Percentiles rank a stretch among this genome's conserved stretches.
These are phyloP conservation scores for Phytophthora boehmeriae DNA, from an alignment of 352 stramenopile species.

Conservation along the genomic window DNA sequence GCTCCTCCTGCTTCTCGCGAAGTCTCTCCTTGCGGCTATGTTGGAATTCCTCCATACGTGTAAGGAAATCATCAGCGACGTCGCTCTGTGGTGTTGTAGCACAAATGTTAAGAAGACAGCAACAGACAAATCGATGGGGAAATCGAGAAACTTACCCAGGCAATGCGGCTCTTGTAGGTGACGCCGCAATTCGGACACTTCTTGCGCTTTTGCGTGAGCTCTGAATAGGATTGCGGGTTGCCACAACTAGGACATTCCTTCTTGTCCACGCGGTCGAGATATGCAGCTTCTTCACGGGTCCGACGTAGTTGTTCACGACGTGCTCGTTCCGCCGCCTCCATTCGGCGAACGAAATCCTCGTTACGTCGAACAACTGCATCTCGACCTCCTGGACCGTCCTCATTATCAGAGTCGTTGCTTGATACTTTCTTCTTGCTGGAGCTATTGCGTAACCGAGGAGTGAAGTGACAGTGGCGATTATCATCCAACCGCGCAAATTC, in stretches of 20 bases:
- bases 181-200: slow-evolving; percentile 81
- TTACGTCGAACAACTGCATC: slow-evolving; percentile 24
- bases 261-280: slow-evolving; percentile 69
- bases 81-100: slow-evolving; percentile 38
- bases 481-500: slow-evolving; percentile 69
- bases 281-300: slow-evolving; percentile 61
- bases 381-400: slow-evolving; percentile 31
- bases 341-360: slow-evolving; percentile 74
- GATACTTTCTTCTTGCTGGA: slow-evolving; percentile 18
- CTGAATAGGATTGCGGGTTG: slow-evolving; percentile 75
- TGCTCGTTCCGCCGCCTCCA: slow-evolving; percentile 72
- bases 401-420: slow-evolving; percentile 51
- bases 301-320: slow-evolving; percentile 61
- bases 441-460: slow-evolving; percentile 38
- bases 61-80: slow-evolving; percentile 66
- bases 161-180: slow-evolving; percentile 66
- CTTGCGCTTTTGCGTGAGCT: slow-evolving; percentile 81
- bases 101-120: background rate
- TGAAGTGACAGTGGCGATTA: slow-evolving; percentile 60
- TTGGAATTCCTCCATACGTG: slow-evolving; percentile 54
- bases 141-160: slow-evolving; percentile 53
- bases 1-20: slow-evolving; percentile 22
- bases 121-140: background rate
- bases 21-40: slow-evolving; percentile 21
- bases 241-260: slow-evolving; percentile 80